Conservation (phyloP, 176 grass and related monocot species). For the Carex littledalei region DNA sequence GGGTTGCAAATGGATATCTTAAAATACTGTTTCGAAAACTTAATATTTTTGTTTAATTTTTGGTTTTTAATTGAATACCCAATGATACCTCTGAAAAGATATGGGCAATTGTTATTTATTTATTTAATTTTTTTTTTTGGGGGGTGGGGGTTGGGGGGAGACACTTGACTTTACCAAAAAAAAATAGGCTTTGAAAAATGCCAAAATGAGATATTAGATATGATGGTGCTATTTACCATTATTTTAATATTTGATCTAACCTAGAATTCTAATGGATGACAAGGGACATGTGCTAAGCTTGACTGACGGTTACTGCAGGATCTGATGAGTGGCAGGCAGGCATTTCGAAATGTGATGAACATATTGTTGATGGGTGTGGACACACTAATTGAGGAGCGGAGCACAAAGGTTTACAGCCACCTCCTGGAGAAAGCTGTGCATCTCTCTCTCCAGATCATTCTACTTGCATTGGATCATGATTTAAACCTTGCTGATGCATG, state of each 20-base stretch:
- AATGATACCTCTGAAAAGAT: neutral
- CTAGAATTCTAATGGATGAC: constrained; percentile 8
- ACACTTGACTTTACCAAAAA: neutral
- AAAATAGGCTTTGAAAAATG: neutral
- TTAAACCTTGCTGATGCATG: constrained; percentile 79
- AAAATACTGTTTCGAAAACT: neutral
- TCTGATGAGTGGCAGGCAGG: constrained; percentile 84
- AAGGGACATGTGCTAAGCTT: neutral
- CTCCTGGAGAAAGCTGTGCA: constrained; percentile 79
- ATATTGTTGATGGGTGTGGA: constrained; percentile 70
- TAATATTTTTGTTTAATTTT: neutral
- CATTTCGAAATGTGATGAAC: constrained; percentile 91
- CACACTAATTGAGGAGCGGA: constrained; percentile 65
- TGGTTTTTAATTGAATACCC: neutral
- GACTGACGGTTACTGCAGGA: constrained; percentile 42
- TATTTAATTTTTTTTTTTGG: too few relatives aligned
- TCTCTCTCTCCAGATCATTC: constrained; percentile 84
- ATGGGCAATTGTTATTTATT: too few relatives aligned
- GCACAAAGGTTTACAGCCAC: constrained; percentile 64
- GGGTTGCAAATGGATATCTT: neutral
- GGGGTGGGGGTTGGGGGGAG: neutral
- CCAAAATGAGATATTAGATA: neutral
- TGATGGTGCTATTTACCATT: constrained; percentile 3
- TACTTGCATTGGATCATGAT: constrained; percentile 88
- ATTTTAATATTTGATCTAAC: neutral